These are phyloP conservation scores for Chlorella sp. DNA, from an alignment of 139 green algal species.

Conservation along the genomic window DNA sequence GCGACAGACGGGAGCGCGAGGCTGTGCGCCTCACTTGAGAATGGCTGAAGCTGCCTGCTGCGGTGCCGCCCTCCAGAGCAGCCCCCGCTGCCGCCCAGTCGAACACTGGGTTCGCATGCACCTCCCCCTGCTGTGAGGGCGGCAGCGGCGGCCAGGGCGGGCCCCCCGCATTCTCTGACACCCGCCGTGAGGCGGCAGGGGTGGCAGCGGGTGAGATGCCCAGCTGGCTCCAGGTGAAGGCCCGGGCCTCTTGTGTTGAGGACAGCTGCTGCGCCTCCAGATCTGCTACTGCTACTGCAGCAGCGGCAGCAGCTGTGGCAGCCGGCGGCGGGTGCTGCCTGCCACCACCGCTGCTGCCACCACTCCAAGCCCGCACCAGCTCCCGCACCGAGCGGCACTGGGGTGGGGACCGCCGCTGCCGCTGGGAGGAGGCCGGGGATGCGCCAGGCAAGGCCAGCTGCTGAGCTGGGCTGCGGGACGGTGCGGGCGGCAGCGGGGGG, in stretches of 20 bases:
- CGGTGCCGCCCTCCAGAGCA: neutral
- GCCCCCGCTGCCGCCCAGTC: neutral
- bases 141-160: neutral
- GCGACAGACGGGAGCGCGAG: neutral
- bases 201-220: neutral
- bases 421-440: too few relatives aligned
- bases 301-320: neutral
- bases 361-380: neutral
- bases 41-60: neutral
- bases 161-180: neutral
- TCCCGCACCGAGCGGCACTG: neutral
- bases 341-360: neutral
- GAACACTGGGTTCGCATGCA: conserved; percentile 10
- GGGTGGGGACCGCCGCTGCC: too few relatives aligned
- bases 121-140: neutral
- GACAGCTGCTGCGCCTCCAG: neutral
- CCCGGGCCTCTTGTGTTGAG: neutral
- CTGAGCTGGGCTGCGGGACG: too few relatives aligned
- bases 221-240: conserved; percentile 17
- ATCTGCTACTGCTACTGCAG: neutral
- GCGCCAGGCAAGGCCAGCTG: too few relatives aligned
- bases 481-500: too few relatives aligned
- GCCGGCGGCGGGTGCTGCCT: neutral
- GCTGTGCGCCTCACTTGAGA: neutral
- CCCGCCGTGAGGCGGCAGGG: neutral